These are phyloP conservation scores for Seiridium unicorne DNA, from an alignment of 2,329 filamentous ascomycete species.

Conservation along the genomic window DNA sequence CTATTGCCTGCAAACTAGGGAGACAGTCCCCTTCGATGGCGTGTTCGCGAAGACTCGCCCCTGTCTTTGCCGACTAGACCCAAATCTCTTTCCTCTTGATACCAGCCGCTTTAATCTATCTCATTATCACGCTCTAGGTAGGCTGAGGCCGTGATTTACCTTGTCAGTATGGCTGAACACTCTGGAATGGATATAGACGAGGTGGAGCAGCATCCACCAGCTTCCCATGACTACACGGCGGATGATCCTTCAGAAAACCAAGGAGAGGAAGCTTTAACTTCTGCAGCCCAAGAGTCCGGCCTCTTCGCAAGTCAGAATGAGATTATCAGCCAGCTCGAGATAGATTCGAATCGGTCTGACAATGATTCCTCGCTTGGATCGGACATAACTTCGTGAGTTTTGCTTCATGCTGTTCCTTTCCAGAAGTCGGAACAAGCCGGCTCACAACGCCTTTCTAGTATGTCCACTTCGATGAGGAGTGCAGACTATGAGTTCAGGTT, in stretches of 20 bases:
- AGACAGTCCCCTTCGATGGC: no score
- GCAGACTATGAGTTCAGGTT: constrained; percentile 13
- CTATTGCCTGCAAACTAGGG: no score
- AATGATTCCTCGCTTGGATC: constrained; percentile 16
- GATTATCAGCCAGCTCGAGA: constrained; percentile 11
- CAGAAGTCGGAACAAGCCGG: not conserved
- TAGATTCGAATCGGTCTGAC: constrained; percentile 14
- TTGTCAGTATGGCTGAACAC: not conserved
- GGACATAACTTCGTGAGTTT: constrained; percentile 16
- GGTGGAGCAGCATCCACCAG: not conserved
- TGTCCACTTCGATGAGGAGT: constrained; percentile 15
- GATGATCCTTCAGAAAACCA: not conserved
- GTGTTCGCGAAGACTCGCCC: no score
- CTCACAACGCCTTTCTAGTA: constrained; percentile 2
- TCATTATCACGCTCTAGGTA: no score
- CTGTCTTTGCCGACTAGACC: no score
- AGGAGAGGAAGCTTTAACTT: not conserved
- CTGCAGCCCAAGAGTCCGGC: not conserved
- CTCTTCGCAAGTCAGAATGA: not conserved
- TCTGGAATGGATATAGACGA: not conserved
- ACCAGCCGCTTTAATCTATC: no score
- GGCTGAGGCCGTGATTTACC: no score
- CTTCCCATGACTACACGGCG: not conserved
- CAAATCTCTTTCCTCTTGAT: no score
- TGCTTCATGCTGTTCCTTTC: not conserved